Evolutionary conservation across 1,139 yeast genomes (phyloP).

Genomic region (Taphrina flavorubra): DNA sequence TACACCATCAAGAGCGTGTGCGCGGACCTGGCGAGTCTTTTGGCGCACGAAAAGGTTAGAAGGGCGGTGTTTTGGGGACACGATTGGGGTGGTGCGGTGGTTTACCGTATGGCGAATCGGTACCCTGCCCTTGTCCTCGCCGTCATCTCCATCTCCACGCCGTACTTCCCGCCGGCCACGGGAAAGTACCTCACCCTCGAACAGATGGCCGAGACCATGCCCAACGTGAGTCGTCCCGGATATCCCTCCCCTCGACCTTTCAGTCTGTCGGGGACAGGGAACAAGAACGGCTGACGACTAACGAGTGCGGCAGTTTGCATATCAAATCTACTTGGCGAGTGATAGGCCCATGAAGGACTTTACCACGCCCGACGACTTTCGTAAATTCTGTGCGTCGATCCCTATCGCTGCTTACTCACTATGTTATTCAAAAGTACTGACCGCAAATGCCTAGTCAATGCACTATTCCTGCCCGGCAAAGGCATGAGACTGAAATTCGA

Average conservation of each 20-base stretch:
- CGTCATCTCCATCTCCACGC: constrained; percentile 34
- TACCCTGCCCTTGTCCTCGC: constrained; percentile 28
- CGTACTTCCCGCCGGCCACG: constrained; percentile 37
- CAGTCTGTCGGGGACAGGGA: too few species aligned
- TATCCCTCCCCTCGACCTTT: too few species aligned
- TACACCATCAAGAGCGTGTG: constrained; percentile 35
- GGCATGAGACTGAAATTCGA: constrained; percentile 27
- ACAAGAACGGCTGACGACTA: neutral
- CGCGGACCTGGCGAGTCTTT: constrained; percentile 16
- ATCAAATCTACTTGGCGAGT: constrained; percentile 34
- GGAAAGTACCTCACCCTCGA: constrained; percentile 33
- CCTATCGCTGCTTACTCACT: neutral
- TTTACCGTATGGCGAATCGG: constrained; percentile 35
- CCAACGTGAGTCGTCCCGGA: constrained; percentile 8
- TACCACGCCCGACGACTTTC: constrained; percentile 25
- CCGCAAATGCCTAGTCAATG: constrained; percentile 17
- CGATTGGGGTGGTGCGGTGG: constrained; percentile 40
- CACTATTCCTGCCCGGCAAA: constrained; percentile 28
- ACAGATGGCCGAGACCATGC: constrained; percentile 22
- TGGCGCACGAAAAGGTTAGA: constrained; percentile 9
- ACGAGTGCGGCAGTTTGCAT: constrained; percentile 18
- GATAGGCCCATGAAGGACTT: constrained; percentile 26
- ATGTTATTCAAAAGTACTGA: too few species aligned
- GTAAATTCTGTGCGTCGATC: constrained; percentile 19
- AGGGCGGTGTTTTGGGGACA: constrained; percentile 33